Evolutionary conservation across 2,329 filamentous ascomycete genomes (phyloP).

Genomic region (Trichophaea hybrida): DNA sequence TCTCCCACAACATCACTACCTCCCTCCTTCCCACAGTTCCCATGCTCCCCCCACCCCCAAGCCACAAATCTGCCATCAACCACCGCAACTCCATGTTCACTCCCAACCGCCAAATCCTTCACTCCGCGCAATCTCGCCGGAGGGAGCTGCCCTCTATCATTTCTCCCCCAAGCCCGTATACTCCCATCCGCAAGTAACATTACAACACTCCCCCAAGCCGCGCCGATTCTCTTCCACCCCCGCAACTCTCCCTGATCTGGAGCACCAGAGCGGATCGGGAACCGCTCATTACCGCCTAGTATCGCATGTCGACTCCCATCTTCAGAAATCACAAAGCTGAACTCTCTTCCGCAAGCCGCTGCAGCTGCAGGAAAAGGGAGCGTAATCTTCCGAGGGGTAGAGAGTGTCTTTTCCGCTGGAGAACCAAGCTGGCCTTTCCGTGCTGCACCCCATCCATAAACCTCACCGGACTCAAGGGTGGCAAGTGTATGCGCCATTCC

Average conservation of each 20-base stretch:
- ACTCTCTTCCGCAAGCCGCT: conserved; percentile 70
- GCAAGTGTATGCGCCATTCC: conserved; percentile 65
- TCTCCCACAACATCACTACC: conserved; percentile 47
- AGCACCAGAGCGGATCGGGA: conserved; percentile 42
- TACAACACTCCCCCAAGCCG: conserved; percentile 73
- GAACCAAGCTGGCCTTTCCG: conserved; percentile 71
- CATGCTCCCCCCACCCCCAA: conserved; percentile 97
- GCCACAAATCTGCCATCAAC: conserved; percentile 36
- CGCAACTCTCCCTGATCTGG: conserved; percentile 29
- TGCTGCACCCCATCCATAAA: conserved; percentile 79
- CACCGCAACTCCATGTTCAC: conserved; percentile 67
- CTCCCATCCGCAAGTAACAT: conserved; percentile 47
- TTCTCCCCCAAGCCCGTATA: conserved; percentile 62
- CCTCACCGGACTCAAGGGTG: conserved; percentile 58
- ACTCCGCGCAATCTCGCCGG: conserved; percentile 47
- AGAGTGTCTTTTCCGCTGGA: conserved; percentile 38
- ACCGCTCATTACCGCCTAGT: conserved; percentile 64
- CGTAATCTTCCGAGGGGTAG: conserved; percentile 47
- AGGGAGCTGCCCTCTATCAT: conserved; percentile 71
- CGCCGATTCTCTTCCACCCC: conserved; percentile 53
- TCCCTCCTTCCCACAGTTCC: conserved; percentile 67
- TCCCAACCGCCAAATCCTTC: conserved; percentile 59
- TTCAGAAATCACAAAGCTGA: conserved; percentile 52
- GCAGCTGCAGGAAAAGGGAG: conserved; percentile 40
- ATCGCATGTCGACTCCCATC: conserved; percentile 33